Conservation (phyloP, 2,329 filamentous ascomycete genomes). For the Xylariaceae sp. region DNA sequence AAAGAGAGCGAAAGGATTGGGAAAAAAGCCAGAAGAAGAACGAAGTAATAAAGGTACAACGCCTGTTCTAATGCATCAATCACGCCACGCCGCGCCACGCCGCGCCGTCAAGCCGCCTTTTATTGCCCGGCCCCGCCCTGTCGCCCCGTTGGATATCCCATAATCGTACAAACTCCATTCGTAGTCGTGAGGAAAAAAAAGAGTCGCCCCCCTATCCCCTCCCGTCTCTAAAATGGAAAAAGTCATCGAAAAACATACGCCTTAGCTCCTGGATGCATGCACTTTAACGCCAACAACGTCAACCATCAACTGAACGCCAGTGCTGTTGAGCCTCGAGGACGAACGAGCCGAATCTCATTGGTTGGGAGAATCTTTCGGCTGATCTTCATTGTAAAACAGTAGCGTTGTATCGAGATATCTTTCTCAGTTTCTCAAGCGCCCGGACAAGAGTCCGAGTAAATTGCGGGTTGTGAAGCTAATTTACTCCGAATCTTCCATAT, state of each 20-base stretch:
- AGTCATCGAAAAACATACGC: constrained; percentile 6
- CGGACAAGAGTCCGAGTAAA: not conserved
- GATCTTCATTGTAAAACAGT: not conserved
- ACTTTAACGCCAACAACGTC: not conserved
- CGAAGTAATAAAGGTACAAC: constrained; percentile 10
- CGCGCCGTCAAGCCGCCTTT: too few species aligned
- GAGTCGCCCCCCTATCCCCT: too few species aligned
- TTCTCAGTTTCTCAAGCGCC: not conserved
- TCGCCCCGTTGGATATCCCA: not conserved
- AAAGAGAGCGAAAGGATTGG: not conserved
- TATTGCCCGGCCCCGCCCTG: not conserved
- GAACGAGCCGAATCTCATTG: not conserved
- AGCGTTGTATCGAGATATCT: not conserved
- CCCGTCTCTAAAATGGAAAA: not conserved
- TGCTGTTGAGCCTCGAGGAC: not conserved
- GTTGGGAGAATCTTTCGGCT: not conserved
- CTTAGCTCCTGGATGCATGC: constrained; percentile 10
- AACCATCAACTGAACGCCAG: not conserved
- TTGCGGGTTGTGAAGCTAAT: not conserved
- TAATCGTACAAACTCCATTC: constrained; percentile 14
- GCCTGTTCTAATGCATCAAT: constrained; percentile 28
- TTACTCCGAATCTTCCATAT: constrained; percentile 34
- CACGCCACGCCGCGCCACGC: not conserved
- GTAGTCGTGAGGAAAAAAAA: not conserved
- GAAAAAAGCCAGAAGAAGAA: not conserved